Evolutionary conservation across 768 basidiomycete species (phyloP).

Genomic region (Boletus subcaerulescens): DNA sequence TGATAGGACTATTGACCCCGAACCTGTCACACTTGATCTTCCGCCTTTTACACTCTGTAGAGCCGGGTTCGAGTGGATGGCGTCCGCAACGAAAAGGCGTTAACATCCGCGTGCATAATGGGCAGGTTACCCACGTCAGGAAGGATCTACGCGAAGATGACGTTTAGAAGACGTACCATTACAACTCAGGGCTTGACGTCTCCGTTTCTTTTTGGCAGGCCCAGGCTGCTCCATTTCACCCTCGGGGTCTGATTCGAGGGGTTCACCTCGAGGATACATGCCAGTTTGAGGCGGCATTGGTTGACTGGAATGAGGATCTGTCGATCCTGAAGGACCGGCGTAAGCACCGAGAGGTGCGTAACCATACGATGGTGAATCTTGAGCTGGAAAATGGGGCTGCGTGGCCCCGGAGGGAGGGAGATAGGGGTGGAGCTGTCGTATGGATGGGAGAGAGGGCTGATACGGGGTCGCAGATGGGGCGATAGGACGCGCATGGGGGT

Average conservation of each 20-base stretch:
- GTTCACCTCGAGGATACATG: slow-evolving; percentile 34
- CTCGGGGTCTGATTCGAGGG: slow-evolving; percentile 56
- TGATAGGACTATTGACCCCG: slow-evolving; percentile 18
- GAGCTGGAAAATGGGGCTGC: slow-evolving; percentile 27
- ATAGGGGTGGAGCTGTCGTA: slow-evolving; percentile 65
- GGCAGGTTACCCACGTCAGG: slow-evolving; percentile 9
- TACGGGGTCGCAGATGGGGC: slow-evolving; percentile 20
- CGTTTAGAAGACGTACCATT: slow-evolving; percentile 53
- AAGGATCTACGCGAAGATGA: slow-evolving; percentile 20
- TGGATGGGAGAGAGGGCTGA: slow-evolving; percentile 53
- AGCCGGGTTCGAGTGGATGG: slow-evolving; percentile 2
- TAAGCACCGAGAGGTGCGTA: slow-evolving; percentile 24
- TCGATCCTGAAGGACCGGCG: slow-evolving; percentile 24
- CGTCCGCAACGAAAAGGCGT: not conserved
- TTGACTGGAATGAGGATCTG: slow-evolving; percentile 25
- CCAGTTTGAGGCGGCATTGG: slow-evolving; percentile 17
- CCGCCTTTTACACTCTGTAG: slow-evolving; percentile 75
- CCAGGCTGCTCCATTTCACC: slow-evolving; percentile 47
- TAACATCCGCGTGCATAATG: not conserved
- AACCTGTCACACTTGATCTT: slow-evolving; percentile 90
- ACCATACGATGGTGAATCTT: slow-evolving; percentile 26
- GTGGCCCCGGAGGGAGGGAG: slow-evolving; percentile 48
- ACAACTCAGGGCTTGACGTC: slow-evolving; percentile 80
- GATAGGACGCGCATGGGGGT: slow-evolving; percentile 28
- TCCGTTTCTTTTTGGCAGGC: slow-evolving; percentile 79